Evolutionary conservation across 768 basidiomycete genomes (phyloP).

Genomic region (Tylopilus cervinicoccineus): DNA sequence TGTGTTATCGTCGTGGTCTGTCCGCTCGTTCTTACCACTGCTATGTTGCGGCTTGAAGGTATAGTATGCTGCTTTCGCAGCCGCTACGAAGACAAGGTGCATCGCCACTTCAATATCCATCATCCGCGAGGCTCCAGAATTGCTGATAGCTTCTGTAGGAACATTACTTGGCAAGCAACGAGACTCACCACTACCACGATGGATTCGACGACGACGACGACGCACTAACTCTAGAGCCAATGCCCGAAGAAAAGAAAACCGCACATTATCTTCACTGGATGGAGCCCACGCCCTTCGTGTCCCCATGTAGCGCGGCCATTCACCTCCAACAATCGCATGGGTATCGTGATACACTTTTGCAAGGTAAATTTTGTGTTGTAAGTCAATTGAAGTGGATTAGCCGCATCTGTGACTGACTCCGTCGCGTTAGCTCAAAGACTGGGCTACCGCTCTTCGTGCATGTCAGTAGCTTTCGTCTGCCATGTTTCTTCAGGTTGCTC

Average conservation of each 20-base stretch:
- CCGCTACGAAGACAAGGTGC: background rate
- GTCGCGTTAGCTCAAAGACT: conserved; percentile 2
- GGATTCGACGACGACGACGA: background rate
- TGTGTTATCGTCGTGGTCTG: too few relatives aligned
- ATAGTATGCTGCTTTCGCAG: background rate
- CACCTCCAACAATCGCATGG: too few relatives aligned
- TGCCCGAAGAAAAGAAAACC: too few relatives aligned
- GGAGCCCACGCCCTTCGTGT: too few relatives aligned
- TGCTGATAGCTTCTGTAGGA: background rate
- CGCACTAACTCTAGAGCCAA: background rate
- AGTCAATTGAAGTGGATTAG: background rate
- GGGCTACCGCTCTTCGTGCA: conserved; percentile 1
- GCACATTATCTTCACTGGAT: too few relatives aligned
- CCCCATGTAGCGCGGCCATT: too few relatives aligned
- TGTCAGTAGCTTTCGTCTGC: background rate
- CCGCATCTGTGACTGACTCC: background rate
- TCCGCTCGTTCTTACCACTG: background rate
- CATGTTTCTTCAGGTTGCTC: background rate
- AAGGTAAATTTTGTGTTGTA: background rate
- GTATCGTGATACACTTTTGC: background rate
- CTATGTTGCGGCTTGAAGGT: background rate
- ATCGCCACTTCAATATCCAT: background rate
- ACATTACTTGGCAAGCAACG: background rate
- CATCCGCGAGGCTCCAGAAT: background rate
- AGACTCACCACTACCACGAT: too few relatives aligned